Evolutionary conservation across 768 basidiomycete genomes (phyloP).

Genomic region (Daedaleopsis nitida): DNA sequence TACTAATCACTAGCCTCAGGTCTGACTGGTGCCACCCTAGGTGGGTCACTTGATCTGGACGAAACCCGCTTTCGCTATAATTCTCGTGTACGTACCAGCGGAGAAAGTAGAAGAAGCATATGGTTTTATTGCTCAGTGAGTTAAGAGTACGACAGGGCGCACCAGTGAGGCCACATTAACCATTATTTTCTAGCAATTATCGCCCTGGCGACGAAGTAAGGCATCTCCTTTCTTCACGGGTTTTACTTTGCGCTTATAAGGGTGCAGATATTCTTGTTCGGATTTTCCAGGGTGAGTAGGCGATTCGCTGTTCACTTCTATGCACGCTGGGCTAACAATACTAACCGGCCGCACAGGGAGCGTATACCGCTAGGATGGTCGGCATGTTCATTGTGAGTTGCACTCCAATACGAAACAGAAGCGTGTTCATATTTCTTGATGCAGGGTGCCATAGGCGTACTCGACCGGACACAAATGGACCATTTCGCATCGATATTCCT

Average conservation of each 20-base stretch:
- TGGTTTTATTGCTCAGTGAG: slow-evolving; percentile 80
- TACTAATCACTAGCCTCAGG: slow-evolving; percentile 40
- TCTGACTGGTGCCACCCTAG: slow-evolving; percentile 62
- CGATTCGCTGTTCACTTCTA: not conserved
- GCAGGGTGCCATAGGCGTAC: slow-evolving; percentile 71
- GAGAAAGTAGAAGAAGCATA: slow-evolving; percentile 80
- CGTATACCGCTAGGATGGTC: slow-evolving; percentile 76
- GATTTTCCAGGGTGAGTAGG: slow-evolving; percentile 66
- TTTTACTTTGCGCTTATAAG: slow-evolving; percentile 8
- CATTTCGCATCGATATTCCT: slow-evolving; percentile 66
- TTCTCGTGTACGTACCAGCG: slow-evolving; percentile 36
- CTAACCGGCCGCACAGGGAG: slow-evolving; percentile 47
- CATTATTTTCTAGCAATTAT: slow-evolving; percentile 54
- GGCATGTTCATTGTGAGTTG: slow-evolving; percentile 63
- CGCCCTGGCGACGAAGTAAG: slow-evolving; percentile 69
- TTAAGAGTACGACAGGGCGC: not conserved
- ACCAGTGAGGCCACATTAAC: too few species aligned
- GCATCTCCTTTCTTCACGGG: not conserved
- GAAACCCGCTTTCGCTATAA: too few species aligned
- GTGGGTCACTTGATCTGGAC: slow-evolving; percentile 35
- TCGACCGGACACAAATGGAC: slow-evolving; percentile 74
- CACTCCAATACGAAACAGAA: not conserved
- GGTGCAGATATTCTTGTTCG: slow-evolving; percentile 71
- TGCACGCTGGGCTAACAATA: too few species aligned
- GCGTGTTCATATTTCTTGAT: not conserved